Base-by-base conservation (phyloP, 306 rosid genomes). In the Canavalia ensiformis region DNA sequence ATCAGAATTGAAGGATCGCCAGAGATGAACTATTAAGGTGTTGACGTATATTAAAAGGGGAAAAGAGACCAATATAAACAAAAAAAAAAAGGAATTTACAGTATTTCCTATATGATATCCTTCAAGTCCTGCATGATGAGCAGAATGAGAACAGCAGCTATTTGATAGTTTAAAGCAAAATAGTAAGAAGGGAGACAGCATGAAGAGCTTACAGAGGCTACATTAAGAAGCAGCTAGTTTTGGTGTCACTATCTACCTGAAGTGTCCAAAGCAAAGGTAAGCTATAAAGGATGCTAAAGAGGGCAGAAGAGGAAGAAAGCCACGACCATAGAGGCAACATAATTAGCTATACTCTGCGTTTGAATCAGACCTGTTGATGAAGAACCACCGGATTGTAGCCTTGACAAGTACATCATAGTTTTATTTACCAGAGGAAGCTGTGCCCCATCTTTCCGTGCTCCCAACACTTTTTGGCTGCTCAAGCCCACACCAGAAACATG, bases 331-430 rank as follows among this genome's bases (percentile, higher is more conserved):
- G 83, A 77, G 55, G 56, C 89, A 70, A 72, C 74, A 68, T 68
- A 71, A 18, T 18, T 18, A 63, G 84, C 74, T 18, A 72, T 60
- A 74, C 72, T 75, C 77, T 69, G 85, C 68, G n/a, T 71, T 76
- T 12, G 72, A 75, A 81, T 63, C 87, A 77, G 85, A 87, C 81
- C 79, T 79, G 85, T n/a, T 4, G 85, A 72, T n/a, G 88, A 82
- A 58, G 73, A 83, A 56, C 66, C 54, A 1, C 84, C 59, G 6
- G 87, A 78, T n/a, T 84, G 86, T 8, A 34, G 83, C 81, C 78
- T 84, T 52, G 79, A 56, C 42, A 95, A 76, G 87, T 95, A 90
- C 99, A 95, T 93, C 95, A 92, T 91, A 35, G 97, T 92, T 85
- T 89, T 86, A 79, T 95, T 95, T 67, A 93, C 97, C 68, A 92